These are phyloP conservation scores for Tuber borchii DNA, from an alignment of 495 filamentous ascomycete genomes.

Conservation along the genomic window DNA sequence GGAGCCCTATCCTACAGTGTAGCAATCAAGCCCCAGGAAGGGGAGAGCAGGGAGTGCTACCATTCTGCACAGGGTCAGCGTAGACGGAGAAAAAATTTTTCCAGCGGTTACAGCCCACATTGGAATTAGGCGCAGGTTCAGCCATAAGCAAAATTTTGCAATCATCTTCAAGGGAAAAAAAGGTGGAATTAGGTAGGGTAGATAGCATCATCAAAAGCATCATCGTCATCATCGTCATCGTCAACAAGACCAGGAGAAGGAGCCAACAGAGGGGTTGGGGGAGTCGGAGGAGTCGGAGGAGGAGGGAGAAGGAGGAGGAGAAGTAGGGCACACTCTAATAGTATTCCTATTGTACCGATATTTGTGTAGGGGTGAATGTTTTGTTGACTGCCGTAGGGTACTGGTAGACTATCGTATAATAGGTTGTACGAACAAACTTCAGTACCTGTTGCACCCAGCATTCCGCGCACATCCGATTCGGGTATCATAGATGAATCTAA, in stretches of 20 bases:
- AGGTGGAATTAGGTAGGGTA: not conserved
- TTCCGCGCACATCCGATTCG: constrained; percentile 29
- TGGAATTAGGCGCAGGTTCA: not conserved
- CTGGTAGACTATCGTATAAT: not conserved
- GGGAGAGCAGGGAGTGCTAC: not conserved
- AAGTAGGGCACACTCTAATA: not conserved
- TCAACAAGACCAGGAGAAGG: not conserved
- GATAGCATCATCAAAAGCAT: not conserved
- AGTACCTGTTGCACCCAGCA: not conserved
- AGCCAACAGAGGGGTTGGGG: not conserved
- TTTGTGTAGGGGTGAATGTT: constrained; percentile 2
- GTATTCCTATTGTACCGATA: not conserved
- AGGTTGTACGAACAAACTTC: constrained; percentile 6
- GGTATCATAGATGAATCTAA: constrained; percentile 19
- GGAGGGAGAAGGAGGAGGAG: not conserved
- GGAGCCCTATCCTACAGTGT: not conserved
- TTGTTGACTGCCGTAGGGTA: not conserved
- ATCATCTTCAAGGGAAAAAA: not conserved
- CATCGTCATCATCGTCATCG: not conserved
- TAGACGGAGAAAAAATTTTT: not conserved
- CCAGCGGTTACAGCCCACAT: not conserved
- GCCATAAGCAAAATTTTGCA: not conserved
- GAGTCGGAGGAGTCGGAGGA: not conserved
- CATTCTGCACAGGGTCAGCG: not conserved
- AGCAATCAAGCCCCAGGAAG: not conserved